Evolutionary conservation across 1,139 yeast species (phyloP).

Genomic region (Magnusiomyces suaveolens): DNA sequence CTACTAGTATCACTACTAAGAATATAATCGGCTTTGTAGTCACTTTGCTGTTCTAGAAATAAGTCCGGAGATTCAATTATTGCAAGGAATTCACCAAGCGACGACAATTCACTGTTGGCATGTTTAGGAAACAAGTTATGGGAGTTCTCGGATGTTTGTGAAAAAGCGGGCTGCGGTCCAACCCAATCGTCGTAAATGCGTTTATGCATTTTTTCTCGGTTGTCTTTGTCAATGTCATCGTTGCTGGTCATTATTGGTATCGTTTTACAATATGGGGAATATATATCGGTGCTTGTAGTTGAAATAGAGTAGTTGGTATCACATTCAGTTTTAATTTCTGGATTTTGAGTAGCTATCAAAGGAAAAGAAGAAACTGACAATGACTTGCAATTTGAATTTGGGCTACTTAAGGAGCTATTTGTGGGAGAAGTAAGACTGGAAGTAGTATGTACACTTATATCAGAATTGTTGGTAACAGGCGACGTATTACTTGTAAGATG

Average conservation of each 20-base stretch:
- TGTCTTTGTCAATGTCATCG: neutral
- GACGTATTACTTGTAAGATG: too few species aligned
- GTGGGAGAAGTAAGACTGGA: too few species aligned
- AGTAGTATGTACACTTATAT: too few species aligned
- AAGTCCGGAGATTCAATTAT: constrained; percentile 72
- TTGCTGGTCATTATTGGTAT: neutral
- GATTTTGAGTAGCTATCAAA: neutral
- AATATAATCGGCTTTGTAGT: too few species aligned
- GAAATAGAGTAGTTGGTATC: neutral
- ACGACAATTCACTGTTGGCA: constrained; percentile 87
- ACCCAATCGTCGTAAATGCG: constrained; percentile 19
- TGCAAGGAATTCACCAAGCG: constrained; percentile 77
- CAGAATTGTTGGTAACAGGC: too few species aligned
- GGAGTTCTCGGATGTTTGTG: constrained; percentile 24
- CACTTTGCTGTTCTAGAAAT: too few species aligned
- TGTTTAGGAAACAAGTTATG: constrained; percentile 65
- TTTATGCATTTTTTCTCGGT: too few species aligned
- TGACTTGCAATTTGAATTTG: too few species aligned
- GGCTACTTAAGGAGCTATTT: too few species aligned
- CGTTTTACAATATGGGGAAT: too few species aligned
- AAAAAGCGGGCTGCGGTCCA: constrained; percentile 20
- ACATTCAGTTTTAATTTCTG: neutral
- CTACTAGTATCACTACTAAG: too few species aligned
- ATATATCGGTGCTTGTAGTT: too few species aligned
- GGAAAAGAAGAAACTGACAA: neutral